phyloP scores from a whole-genome alignment of 306 rosid genomes.

The Dicorynia guianensis region DNA sequence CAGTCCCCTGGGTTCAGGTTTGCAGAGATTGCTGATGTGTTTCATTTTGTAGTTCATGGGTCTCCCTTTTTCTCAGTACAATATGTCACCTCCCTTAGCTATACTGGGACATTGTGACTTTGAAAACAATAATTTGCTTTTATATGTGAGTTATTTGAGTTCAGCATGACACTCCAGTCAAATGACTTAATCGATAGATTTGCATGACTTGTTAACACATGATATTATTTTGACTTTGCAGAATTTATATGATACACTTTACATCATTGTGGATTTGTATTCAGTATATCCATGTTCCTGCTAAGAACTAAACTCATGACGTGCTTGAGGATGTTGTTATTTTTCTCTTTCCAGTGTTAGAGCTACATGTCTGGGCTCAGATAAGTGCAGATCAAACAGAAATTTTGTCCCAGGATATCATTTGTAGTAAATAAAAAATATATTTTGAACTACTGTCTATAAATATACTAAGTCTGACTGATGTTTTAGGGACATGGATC shows the following conservation, averaged over 20 bases:
- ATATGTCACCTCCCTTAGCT: too few species aligned
- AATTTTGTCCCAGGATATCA: conserved; percentile 3
- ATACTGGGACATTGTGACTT: too few species aligned
- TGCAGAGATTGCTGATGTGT: conserved; percentile 5
- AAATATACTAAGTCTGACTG: background rate
- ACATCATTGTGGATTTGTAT: conserved; percentile 92
- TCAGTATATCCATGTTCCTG: conserved; percentile 65
- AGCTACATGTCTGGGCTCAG: conserved; percentile 19
- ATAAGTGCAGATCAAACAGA: background rate
- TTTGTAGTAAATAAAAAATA: too few species aligned
- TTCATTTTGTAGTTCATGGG: conserved; percentile 3
- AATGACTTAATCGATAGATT: conserved; percentile 11
- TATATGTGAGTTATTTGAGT: conserved; percentile 20
- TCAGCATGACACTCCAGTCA: background rate
- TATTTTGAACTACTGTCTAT: too few species aligned
- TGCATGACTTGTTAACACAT: conserved; percentile 17
- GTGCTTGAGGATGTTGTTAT: conserved; percentile 11
- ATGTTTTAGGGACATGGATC: background rate
- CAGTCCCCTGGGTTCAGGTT: background rate
- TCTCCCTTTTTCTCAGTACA: background rate
- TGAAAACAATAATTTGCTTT: conserved; percentile 20
- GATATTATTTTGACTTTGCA: conserved; percentile 55
- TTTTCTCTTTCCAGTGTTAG: conserved; percentile 5
- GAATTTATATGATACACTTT: conserved; percentile 82
- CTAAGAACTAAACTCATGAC: conserved; percentile 16